Evolutionary conservation across 2,329 filamentous ascomycete genomes (phyloP), one percentile per base, ranked within the genome.

Genomic region (Trichoderma koningii): DNA sequence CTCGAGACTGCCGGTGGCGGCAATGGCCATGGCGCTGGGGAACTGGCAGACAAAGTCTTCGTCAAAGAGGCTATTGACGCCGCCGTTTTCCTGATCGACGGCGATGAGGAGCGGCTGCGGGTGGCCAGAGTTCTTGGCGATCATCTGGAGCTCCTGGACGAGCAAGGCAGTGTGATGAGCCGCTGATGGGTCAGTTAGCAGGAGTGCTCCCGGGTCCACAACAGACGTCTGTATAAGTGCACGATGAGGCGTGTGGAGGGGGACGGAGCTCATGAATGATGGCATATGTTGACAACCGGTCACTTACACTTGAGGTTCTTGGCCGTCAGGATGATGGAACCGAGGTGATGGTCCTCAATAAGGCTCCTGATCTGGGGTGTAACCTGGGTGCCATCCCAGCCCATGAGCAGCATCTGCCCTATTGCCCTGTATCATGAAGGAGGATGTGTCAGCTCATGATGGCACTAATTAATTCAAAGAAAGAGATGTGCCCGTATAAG

Each of bases 1-100:
- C 12, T 95, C 87, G 42, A 88, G 89, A 12, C 89, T 93, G 26
- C 93, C 92, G 5, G 93, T 93, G 23, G 95, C 95, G n/a, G 94
- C 93, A 67, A 97, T 85, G 14, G 93, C 94, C 94, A 99, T 98
- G 68, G 94, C 91, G 73, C 93, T 97, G 9, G 95, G 95, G 71
- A 97, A 99, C 75, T 98, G 95, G 69, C 92, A 93, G 70, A 98
- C 94, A 75, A 93, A 95, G 73, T 95, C 92, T 71, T 97, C 93
- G 75, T 98, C 94, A 73, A 96, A 97, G 2, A 98, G 84, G 78
- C 92, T 97, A 80, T 97, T 98, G 76, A 97, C 94, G 3, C 94
- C 93, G 69, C 95, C 95, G 86, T 99, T 98, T 76, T 99, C 95
- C 75, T 99, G 95, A 74, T 98, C 95, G 44, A 98, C 81, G 45